These are phyloP conservation scores for Terana coerulea DNA, from an alignment of 768 basidiomycete species.

Conservation along the genomic window DNA sequence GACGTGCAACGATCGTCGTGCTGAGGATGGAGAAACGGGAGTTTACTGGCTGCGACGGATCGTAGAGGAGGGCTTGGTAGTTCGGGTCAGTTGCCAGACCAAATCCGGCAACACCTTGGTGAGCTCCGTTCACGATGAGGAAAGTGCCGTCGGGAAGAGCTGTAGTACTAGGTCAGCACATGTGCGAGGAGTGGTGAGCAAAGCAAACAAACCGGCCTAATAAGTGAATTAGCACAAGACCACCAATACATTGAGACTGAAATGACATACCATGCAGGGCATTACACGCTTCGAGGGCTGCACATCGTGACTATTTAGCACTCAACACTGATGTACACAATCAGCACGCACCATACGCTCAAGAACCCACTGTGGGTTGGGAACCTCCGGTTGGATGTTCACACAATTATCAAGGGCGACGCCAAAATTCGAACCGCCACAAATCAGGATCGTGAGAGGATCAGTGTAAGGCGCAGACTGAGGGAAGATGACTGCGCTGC, in stretches of 20 bases:
- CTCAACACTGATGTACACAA: not conserved
- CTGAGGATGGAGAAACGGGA: constrained; percentile 65
- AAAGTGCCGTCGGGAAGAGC: constrained; percentile 72
- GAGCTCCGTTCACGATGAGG: constrained; percentile 74
- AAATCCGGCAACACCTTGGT: constrained; percentile 68
- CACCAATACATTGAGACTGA: not conserved
- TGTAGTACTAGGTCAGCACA: not conserved
- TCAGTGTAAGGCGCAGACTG: constrained; percentile 71
- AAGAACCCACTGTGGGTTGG: constrained; percentile 60
- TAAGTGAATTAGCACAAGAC: not conserved
- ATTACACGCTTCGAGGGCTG: constrained; percentile 74
- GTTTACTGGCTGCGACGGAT: constrained; percentile 54
- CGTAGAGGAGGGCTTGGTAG: constrained; percentile 62
- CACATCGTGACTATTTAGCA: not conserved
- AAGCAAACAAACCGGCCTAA: not conserved
- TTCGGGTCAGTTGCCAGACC: constrained; percentile 66
- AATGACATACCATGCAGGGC: constrained; percentile 55
- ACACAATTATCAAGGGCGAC: constrained; percentile 68
- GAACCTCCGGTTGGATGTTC: constrained; percentile 58
- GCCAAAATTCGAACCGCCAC: constrained; percentile 69
- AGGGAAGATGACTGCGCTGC: constrained; percentile 65
- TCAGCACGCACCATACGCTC: constrained; percentile 73
- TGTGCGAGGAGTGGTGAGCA: not conserved
- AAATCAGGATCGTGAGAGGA: constrained; percentile 64
- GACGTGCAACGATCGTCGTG: constrained; percentile 65